These are phyloP conservation scores for Cadophora gregata DNA, from an alignment of 2,329 filamentous ascomycete genomes.

Conservation along the genomic window DNA sequence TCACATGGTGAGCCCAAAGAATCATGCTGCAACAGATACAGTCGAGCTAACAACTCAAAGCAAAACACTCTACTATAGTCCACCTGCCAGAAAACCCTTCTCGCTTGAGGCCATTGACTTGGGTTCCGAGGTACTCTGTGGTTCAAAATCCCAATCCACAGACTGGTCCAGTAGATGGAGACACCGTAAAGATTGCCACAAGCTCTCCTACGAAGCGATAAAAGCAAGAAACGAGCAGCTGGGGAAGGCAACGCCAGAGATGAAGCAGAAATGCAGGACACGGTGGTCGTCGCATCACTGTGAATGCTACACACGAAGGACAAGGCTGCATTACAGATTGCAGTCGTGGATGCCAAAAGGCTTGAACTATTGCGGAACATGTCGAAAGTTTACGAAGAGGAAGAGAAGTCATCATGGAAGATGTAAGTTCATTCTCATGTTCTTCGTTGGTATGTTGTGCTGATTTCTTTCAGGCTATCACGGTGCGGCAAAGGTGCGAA, in stretches of 20 bases:
- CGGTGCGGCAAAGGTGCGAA: constrained; percentile 27
- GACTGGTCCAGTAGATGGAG: constrained; percentile 9
- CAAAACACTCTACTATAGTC: constrained; percentile 37
- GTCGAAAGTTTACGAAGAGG: constrained; percentile 36
- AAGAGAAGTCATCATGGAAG: constrained; percentile 32
- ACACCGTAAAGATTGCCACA: constrained; percentile 31
- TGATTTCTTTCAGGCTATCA: constrained; percentile 37
- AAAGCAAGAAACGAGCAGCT: constrained; percentile 8
- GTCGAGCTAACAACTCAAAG: constrained; percentile 9
- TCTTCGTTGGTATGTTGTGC: background rate
- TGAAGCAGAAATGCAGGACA: constrained; percentile 28
- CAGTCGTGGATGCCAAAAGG: constrained; percentile 36
- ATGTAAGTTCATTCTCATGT: constrained; percentile 29
- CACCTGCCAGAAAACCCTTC: constrained; percentile 13
- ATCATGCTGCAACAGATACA: background rate
- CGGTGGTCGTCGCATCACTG: constrained; percentile 30
- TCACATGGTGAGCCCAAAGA: constrained; percentile 37
- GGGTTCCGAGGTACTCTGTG: constrained; percentile 27
- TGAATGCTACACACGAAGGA: constrained; percentile 29
- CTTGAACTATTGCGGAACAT: constrained; percentile 37
- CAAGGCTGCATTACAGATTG: constrained; percentile 31
- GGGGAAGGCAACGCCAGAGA: constrained; percentile 13
- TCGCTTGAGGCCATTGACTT: constrained; percentile 21
- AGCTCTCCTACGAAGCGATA: constrained; percentile 21
- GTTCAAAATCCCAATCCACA: background rate